Evolutionary conservation across 2,329 filamentous ascomycete genomes (phyloP).

Genomic region (Cercospora sesami): DNA sequence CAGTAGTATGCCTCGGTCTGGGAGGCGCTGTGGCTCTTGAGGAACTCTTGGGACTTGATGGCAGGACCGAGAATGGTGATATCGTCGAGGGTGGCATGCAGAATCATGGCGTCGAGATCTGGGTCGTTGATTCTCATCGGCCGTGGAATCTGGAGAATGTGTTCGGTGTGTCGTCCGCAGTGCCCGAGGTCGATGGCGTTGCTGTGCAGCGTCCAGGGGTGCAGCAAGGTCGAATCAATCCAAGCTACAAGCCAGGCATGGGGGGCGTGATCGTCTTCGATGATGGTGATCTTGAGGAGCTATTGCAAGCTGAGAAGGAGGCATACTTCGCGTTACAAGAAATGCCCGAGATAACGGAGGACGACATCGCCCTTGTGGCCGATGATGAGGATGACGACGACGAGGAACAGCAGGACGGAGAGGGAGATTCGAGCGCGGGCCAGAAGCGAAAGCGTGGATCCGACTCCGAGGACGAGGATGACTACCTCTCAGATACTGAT

Average conservation of each 20-base stretch:
- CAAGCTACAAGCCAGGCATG: conserved; percentile 71
- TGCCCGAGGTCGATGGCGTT: conserved; percentile 34
- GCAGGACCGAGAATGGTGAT: conserved; percentile 54
- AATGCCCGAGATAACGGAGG: conserved; percentile 86
- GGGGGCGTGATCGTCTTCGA: conserved; percentile 94
- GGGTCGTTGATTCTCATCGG: conserved; percentile 86
- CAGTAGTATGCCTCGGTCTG: conserved; percentile 89
- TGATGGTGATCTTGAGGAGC: conserved; percentile 90
- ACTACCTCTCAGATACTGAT: conserved; percentile 63
- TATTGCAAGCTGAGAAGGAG: conserved; percentile 69
- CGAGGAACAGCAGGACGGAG: conserved; percentile 35
- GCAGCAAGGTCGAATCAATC: conserved; percentile 68
- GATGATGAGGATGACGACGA: conserved; percentile 51
- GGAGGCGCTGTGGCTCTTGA: conserved; percentile 89
- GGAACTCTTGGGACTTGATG: conserved; percentile 72
- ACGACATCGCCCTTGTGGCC: conserved; percentile 63
- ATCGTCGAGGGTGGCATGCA: conserved; percentile 41
- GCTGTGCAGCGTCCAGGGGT: conserved; percentile 64
- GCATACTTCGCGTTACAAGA: conserved; percentile 83
- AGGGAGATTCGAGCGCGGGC: conserved; percentile 45
- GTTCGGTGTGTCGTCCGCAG: conserved; percentile 58
- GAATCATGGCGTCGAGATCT: conserved; percentile 86
- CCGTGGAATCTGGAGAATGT: conserved; percentile 96
- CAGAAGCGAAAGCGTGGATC: conserved; percentile 71
- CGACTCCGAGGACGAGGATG: conserved; percentile 66